Percentiles rank a stretch among this genome's conserved stretches.
Evolutionary conservation across 495 filamentous ascomycete genomes (phyloP).

Genomic region (Parmelia sp.): DNA sequence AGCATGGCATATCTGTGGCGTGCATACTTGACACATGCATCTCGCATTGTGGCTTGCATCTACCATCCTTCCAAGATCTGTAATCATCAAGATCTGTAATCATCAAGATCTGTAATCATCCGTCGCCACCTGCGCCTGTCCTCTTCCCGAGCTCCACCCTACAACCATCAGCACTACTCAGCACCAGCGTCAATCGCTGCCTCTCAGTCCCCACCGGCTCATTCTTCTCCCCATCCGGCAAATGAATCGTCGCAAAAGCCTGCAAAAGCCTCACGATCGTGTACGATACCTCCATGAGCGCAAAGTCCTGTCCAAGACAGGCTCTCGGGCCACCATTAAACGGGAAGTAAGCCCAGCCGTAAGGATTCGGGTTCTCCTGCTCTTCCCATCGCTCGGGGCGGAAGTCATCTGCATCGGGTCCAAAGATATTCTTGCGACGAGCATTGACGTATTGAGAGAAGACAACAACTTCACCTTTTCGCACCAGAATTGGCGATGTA

Average conservation of each 20-base stretch:
- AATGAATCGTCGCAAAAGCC: conserved; percentile 31
- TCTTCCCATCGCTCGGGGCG: conserved; percentile 40
- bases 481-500: conserved; percentile 53
- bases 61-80: too few relatives aligned
- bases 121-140: not conserved
- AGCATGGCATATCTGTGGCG: not conserved
- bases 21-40: not conserved
- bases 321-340: conserved; percentile 55
- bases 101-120: not conserved
- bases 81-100: too few relatives aligned
- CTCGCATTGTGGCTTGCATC: too few relatives aligned
- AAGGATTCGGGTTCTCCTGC: conserved; percentile 22
- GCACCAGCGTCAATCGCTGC: conserved; percentile 23
- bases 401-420: conserved; percentile 33
- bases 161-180: conserved; percentile 27
- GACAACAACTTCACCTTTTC: conserved; percentile 43
- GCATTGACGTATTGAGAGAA: conserved; percentile 29
- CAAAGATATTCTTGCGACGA: conserved; percentile 24
- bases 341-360: conserved; percentile 57
- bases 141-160: conserved; percentile 18
- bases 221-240: conserved; percentile 27
- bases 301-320: conserved; percentile 46
- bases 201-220: conserved; percentile 15
- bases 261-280: conserved; percentile 43
- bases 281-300: conserved; percentile 45